Evolutionary conservation across 129 eudicot species (phyloP).

Genomic region (Flaveria trinervia): DNA sequence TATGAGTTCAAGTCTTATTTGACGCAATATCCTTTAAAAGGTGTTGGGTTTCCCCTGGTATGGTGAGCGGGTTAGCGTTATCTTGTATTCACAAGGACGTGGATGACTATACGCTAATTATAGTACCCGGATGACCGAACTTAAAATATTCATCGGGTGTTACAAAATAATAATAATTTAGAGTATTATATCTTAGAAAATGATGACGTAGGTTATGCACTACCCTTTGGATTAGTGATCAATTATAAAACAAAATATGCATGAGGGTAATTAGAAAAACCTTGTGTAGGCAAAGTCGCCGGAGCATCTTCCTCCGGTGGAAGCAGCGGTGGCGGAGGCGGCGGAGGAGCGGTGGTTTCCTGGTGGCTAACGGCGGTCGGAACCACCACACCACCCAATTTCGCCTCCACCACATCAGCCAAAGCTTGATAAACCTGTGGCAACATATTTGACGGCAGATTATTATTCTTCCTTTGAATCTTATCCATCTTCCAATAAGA

Average conservation of each 20-base stretch:
- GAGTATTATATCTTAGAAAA: neutral
- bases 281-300: neutral
- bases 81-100: too few species aligned
- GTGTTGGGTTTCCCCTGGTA: too few species aligned
- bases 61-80: too few species aligned
- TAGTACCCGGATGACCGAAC: too few species aligned
- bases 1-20: too few species aligned
- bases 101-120: too few species aligned
- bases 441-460: conserved; percentile 77
- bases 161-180: too few species aligned
- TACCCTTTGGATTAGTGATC: neutral
- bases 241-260: neutral
- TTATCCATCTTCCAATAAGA: conserved; percentile 77
- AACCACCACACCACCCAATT: conserved; percentile 10
- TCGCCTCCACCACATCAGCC: conserved; percentile 60
- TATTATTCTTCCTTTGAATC: conserved; percentile 60
- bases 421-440: conserved; percentile 65
- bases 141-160: too few species aligned
- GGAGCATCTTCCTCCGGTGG: neutral
- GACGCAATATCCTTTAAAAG: too few species aligned
- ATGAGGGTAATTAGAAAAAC: neutral
- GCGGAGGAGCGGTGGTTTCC: neutral
- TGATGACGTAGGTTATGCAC: too few species aligned
- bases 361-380: conserved; percentile 19
- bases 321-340: neutral